Evolutionary conservation across 805 yeast genomes (phyloP).

Genomic region (Candida corydali): DNA sequence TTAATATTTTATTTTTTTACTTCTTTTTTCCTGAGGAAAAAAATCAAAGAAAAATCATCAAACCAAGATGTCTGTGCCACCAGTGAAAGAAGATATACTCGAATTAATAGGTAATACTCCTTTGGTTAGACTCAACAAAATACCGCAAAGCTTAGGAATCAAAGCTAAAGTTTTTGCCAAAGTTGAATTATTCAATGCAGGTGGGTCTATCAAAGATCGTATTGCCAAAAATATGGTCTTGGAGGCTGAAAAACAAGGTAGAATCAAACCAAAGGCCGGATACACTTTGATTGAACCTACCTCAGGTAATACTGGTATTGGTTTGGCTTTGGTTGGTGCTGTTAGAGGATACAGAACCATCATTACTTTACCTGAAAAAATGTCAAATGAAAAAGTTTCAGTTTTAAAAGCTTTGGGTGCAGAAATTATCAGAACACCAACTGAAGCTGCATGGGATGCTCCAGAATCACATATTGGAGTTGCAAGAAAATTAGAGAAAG

Average conservation of each 20-base stretch:
- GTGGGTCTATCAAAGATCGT: conserved; percentile 87
- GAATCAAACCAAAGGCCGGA: conserved; percentile 66
- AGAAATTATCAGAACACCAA: conserved; percentile 86
- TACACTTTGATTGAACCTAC: conserved; percentile 85
- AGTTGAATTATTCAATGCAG: conserved; percentile 80
- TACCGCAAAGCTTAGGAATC: conserved; percentile 73
- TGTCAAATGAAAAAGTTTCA: conserved; percentile 87
- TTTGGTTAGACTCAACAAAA: conserved; percentile 63
- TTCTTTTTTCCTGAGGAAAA: no score
- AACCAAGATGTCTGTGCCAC: conserved; percentile 20
- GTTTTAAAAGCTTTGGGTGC: conserved; percentile 88
- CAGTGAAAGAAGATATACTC: conserved; percentile 50
- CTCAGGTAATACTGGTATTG: conserved; percentile 90
- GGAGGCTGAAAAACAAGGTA: conserved; percentile 74
- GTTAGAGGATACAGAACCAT: conserved; percentile 83
- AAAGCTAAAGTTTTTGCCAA: conserved; percentile 71
- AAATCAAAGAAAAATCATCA: neutral
- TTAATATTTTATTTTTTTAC: no score
- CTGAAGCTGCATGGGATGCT: conserved; percentile 90
- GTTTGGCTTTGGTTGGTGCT: conserved; percentile 82
- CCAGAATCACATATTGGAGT: conserved; percentile 92
- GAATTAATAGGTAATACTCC: conserved; percentile 88
- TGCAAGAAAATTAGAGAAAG: conserved; percentile 73
- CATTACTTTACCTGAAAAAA: conserved; percentile 85
- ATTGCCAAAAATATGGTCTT: conserved; percentile 84